Percentiles rank a stretch among this genome's conserved stretches.
phyloP scores from a whole-genome alignment of 352 stramenopile species.

The Pythium rhizo-oryzae region DNA sequence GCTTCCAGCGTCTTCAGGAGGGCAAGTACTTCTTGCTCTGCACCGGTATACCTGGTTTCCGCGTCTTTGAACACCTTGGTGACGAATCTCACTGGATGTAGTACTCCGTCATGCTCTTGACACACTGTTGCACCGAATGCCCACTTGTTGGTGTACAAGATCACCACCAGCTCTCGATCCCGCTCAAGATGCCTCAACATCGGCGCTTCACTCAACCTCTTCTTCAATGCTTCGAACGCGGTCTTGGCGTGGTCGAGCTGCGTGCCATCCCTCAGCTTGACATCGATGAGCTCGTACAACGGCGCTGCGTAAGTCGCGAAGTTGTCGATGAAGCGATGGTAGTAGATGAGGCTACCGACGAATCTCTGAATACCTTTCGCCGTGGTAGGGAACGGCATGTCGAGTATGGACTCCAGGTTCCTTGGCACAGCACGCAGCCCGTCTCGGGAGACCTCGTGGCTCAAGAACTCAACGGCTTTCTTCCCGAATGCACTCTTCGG shows the following conservation, averaged over 20 bases:
- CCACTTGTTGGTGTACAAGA: constrained; percentile 22
- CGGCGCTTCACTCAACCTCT: neutral
- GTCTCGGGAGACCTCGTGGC: neutral
- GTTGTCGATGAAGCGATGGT: constrained; percentile 24
- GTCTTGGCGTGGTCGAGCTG: constrained; percentile 9
- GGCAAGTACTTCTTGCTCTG: too few relatives aligned
- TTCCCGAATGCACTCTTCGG: constrained; percentile 26
- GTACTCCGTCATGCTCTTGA: constrained; percentile 8
- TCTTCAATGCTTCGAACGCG: constrained; percentile 23
- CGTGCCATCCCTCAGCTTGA: neutral
- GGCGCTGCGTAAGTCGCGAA: constrained; percentile 9
- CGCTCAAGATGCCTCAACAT: constrained; percentile 2
- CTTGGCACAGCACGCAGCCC: neutral
- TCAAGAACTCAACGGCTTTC: constrained; percentile 22
- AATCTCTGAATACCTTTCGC: constrained; percentile 26
- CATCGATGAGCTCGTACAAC: constrained; percentile 22
- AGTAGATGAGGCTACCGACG: constrained; percentile 21
- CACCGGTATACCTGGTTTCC: neutral
- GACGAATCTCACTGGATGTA: constrained; percentile 16
- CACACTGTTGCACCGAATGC: constrained; percentile 12
- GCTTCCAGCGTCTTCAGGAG: too few relatives aligned
- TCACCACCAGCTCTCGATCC: constrained; percentile 2
- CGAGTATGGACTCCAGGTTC: neutral
- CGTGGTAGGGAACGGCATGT: constrained; percentile 16
- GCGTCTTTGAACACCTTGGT: constrained; percentile 24